These are phyloP conservation scores for Diaporthe citriasiana DNA, from an alignment of 2,329 filamentous ascomycete species.

Conservation along the genomic window DNA sequence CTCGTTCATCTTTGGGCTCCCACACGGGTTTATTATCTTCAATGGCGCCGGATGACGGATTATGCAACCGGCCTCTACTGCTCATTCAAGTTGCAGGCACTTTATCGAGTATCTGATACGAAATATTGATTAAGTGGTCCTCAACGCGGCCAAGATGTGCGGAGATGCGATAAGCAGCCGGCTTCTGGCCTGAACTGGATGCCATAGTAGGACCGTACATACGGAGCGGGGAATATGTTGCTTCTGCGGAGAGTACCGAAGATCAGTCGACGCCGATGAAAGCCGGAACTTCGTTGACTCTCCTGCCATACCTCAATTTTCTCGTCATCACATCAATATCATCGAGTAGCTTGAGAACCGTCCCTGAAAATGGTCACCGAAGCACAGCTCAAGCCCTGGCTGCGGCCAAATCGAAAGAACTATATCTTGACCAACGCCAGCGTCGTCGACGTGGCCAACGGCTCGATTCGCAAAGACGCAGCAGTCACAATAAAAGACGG, in stretches of 20 bases:
- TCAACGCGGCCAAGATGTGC: neutral
- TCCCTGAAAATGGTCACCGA: slow-evolving; percentile 43
- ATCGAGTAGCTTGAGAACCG: neutral
- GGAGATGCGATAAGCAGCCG: slow-evolving; percentile 19
- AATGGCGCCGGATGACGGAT: neutral
- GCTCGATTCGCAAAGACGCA: slow-evolving; percentile 39
- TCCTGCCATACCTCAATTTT: neutral
- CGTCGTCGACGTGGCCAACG: slow-evolving; percentile 46
- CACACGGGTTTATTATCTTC: neutral
- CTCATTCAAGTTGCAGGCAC: neutral
- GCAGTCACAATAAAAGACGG: slow-evolving; percentile 44
- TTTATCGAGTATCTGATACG: neutral
- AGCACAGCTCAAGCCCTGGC: slow-evolving; percentile 47
- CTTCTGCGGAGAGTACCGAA: slow-evolving; percentile 13
- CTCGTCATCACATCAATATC: neutral
- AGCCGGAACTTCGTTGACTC: neutral
- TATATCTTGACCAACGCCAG: slow-evolving; percentile 46
- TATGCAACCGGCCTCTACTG: neutral
- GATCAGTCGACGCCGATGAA: neutral
- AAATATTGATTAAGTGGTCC: neutral
- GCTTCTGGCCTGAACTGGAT: slow-evolving; percentile 11
- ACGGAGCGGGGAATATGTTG: neutral
- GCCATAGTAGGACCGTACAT: neutral
- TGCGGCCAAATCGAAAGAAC: slow-evolving; percentile 42
- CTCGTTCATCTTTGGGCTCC: neutral